Conservation (phyloP, 2,329 filamentous ascomycete species). For the Aspergillus quadricinctus region DNA sequence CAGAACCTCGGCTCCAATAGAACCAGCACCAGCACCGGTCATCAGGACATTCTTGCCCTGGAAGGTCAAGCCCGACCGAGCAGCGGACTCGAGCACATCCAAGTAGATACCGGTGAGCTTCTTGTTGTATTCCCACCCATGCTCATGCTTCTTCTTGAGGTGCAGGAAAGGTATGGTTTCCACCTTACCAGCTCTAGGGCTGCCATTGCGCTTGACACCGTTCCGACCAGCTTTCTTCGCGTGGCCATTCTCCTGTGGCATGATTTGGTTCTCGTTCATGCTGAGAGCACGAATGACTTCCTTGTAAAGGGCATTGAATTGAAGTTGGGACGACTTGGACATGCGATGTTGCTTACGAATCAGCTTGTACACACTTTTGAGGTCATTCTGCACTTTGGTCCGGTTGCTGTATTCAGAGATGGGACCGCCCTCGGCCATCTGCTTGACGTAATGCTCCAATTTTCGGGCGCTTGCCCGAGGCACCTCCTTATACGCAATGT, state of each 20-base stretch:
- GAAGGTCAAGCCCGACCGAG: conserved; percentile 82
- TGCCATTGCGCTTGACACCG: conserved; percentile 45
- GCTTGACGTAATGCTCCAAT: conserved; percentile 94
- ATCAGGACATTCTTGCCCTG: conserved; percentile 94
- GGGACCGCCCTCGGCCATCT: conserved; percentile 98
- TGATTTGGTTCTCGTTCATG: conserved; percentile 98
- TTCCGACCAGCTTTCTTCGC: conserved; percentile 54
- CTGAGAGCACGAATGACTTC: conserved; percentile 90
- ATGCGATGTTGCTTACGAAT: conserved; percentile 98
- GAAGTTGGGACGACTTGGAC: conserved; percentile 90
- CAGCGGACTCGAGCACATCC: conserved; percentile 84
- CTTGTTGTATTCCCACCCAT: conserved; percentile 99
- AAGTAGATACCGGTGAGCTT: conserved; percentile 92
- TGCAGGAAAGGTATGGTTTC: conserved; percentile 98
- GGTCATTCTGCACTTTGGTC: conserved; percentile 94
- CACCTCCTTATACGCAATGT: conserved; percentile 85
- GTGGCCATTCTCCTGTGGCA: conserved; percentile 74
- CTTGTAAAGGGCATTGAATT: conserved; percentile 92
- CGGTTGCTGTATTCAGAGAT: conserved; percentile 98
- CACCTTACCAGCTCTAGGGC: conserved; percentile 75
- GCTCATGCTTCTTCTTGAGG: conserved; percentile 91
- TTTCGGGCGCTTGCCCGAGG: conserved; percentile 87
- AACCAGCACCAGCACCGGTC: conserved; percentile 96
- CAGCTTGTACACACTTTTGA: conserved; percentile 93
- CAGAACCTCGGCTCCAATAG: conserved; percentile 93